Conservation (phyloP, 306 rosid species). For the Prunus campanulata region DNA sequence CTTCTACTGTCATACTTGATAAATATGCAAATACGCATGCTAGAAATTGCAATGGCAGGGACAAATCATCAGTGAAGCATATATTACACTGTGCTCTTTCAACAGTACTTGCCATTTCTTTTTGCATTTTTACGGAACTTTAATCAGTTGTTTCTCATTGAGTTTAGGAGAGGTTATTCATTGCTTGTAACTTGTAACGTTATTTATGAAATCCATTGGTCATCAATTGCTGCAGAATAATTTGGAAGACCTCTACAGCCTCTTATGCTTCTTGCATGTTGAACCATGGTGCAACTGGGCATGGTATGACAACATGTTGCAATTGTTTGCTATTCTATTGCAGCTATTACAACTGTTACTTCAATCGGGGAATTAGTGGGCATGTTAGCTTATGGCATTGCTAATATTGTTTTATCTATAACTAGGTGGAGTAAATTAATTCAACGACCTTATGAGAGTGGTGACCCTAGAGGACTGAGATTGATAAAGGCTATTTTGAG, state of each 20-base stretch:
- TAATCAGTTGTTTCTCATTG: background rate
- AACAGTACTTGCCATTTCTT: background rate
- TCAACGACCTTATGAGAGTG: conserved; percentile 71
- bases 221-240: conserved; percentile 59
- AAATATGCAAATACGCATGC: background rate
- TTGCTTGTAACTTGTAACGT: background rate
- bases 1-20: background rate
- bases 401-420: background rate
- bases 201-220: conserved; percentile 7
- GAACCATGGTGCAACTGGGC: conserved; percentile 92
- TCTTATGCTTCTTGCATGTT: conserved; percentile 73
- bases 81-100: background rate
- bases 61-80: background rate
- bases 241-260: conserved; percentile 84
- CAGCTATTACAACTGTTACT: background rate
- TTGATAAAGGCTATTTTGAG: conserved; percentile 78
- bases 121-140: background rate
- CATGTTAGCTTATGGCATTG: background rate
- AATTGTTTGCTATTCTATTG: background rate
- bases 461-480: conserved; percentile 66
- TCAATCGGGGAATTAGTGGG: background rate
- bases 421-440: conserved; percentile 77
- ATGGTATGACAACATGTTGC: conserved; percentile 50
- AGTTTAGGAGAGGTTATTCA: background rate
- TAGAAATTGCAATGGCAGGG: background rate